A percentile compares a stretch with the other conserved stretches of the same genome.
These are phyloP conservation scores for Termitomyces sp. DNA, from an alignment of 768 basidiomycete genomes.

Conservation along the genomic window DNA sequence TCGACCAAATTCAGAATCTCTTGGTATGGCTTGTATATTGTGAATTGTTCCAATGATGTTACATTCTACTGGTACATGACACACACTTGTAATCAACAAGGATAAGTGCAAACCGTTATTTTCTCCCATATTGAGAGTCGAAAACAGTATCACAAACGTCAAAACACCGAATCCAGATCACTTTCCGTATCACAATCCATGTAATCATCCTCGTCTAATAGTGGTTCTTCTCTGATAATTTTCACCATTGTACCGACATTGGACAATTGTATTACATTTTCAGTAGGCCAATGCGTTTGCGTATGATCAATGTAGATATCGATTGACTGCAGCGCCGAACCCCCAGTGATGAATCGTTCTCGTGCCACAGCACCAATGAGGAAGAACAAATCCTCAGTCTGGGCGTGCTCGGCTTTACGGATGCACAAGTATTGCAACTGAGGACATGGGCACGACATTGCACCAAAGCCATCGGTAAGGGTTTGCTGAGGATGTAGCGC, in stretches of 20 bases:
- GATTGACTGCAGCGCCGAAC: constrained; percentile 18
- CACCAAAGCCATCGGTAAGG: constrained; percentile 4
- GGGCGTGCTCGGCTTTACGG: constrained; percentile 18
- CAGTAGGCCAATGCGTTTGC: constrained; percentile 1
- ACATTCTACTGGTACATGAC: background rate
- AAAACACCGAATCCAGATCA: constrained; percentile 11
- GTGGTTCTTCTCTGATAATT: constrained; percentile 12
- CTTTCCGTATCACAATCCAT: constrained; percentile 13
- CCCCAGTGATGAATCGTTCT: constrained; percentile 19
- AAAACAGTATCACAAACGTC: constrained; percentile 12
- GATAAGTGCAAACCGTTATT: background rate
- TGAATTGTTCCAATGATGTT: background rate
- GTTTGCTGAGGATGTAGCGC: constrained; percentile 22
- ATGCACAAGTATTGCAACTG: constrained; percentile 24
- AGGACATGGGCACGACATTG: constrained; percentile 24
- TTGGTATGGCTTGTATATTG: background rate
- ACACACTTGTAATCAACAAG: background rate
- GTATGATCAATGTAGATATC: constrained; percentile 26
- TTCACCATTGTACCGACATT: constrained; percentile 16
- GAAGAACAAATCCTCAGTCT: constrained; percentile 19
- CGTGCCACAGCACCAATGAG: constrained; percentile 19
- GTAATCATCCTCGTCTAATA: constrained; percentile 7
- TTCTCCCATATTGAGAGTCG: constrained; percentile 7
- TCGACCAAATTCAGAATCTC: background rate
- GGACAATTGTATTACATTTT: constrained; percentile 8